Base-by-base conservation (phyloP, 2,329 filamentous ascomycete genomes). In the Arthroderma uncinatum region DNA sequence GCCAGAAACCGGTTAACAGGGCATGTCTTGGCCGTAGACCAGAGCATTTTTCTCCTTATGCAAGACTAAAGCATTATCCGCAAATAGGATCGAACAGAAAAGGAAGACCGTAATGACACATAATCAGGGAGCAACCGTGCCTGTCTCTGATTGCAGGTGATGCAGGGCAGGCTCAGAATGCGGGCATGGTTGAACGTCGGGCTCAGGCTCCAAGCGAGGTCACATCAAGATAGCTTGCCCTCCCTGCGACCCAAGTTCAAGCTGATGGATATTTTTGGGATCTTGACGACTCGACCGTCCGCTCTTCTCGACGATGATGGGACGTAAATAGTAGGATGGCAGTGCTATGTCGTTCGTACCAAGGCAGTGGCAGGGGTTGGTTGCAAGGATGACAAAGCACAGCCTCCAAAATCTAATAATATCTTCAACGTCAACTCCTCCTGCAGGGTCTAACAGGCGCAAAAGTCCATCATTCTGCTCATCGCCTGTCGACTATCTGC, bases 331-430 rank as follows among this genome's bases (percentile, higher is more conserved):
- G 39, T 12, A 42, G 16, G 39, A 42, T 42, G 39, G 39, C 39
- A 21, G 39, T 42, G 39, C 39, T 42, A n/a, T n/a, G n/a, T n/a
- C n/a, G n/a, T n/a, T n/a, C n/a, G n/a, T n/a, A n/a, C n/a, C n/a
- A n/a, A n/a, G n/a, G n/a, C n/a, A n/a, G n/a, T n/a, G n/a, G n/a
- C n/a, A n/a, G n/a, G 44, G 44, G 21, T 48, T 48, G 7, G 2
- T 10, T 16, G 21, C 44, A 48, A 48, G 44, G 44, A 28, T 48
- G 25, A 48, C 44, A 48, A 48, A 48, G 44, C 44, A 48, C 44
- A 48, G 44, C 44, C 44, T 48, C 44, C n/a, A 14, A n/a, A 48
- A 28, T 25, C 21, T 28, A 48, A 48, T 23, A n/a, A 30, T 48
- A 48, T 28, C 23, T 48, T 48, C 44, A 48, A 48, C 44, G 44